phyloP scores from a whole-genome alignment of 345 rosid species.

The Gossypium ekmanianum region DNA sequence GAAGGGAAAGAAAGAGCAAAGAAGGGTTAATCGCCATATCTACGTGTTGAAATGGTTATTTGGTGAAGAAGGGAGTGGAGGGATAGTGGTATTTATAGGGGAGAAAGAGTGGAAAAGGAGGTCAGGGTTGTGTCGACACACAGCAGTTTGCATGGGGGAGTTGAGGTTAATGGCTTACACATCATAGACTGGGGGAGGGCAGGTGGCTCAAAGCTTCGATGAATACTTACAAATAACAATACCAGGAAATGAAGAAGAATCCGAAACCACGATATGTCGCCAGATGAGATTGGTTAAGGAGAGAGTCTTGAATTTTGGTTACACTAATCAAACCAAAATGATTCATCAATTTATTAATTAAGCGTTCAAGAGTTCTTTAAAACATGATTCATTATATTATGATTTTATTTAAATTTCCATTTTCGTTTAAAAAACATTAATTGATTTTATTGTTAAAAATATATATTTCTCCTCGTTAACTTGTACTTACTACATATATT shows the following conservation, averaged over 20 bases:
- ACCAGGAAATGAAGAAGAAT: neutral
- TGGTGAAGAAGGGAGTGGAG: neutral
- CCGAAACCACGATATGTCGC: neutral
- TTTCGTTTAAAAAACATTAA: no score
- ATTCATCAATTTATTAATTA: no score
- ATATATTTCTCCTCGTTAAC: fast-evolving
- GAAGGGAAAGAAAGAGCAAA: constrained; percentile 23
- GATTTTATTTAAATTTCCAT: no score
- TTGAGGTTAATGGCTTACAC: neutral
- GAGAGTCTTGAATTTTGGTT: no score
- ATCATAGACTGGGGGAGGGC: constrained; percentile 7
- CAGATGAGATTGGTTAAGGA: neutral
- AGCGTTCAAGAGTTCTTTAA: no score
- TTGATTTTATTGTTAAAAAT: no score
- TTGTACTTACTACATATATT: no score
- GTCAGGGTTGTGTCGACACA: constrained; percentile 24
- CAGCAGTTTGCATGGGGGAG: constrained; percentile 44
- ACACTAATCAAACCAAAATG: no score
- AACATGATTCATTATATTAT: no score
- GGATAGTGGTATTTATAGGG: constrained; percentile 21
- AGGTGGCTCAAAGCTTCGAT: constrained; percentile 18
- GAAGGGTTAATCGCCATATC: constrained; percentile 23
- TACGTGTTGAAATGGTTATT: neutral
- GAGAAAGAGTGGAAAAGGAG: neutral
- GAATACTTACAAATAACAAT: neutral